Evolutionary conservation across 805 yeast species (phyloP).

Genomic region (Zygosaccharomyces rouxii): DNA sequence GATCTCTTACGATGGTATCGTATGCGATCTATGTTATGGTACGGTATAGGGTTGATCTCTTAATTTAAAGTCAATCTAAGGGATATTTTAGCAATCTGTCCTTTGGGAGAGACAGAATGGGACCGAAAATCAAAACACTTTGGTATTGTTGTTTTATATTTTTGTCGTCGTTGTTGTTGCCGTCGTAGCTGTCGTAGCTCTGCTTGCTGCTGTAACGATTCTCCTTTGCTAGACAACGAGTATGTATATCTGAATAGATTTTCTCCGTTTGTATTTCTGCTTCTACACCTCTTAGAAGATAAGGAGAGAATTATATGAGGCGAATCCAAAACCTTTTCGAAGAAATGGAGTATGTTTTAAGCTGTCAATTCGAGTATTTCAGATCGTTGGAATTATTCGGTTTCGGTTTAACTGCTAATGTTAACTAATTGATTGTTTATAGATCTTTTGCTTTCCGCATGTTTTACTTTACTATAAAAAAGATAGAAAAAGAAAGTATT

Average conservation of each 20-base stretch:
- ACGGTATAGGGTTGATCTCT: neutral
- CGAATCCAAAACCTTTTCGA: neutral
- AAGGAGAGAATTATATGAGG: no score
- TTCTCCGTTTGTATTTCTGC: no score
- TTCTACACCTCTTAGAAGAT: no score
- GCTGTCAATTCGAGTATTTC: neutral
- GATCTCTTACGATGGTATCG: conserved; percentile 1
- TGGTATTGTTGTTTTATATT: no score
- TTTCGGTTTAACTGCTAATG: neutral
- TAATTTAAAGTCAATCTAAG: neutral
- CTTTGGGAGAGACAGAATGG: neutral
- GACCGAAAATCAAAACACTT: no score
- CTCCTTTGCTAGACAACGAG: no score
- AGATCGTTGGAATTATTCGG: neutral
- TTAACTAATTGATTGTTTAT: neutral
- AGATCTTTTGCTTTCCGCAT: neutral
- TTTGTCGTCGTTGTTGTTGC: no score
- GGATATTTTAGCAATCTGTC: neutral
- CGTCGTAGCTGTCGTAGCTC: no score
- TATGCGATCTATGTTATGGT: neutral
- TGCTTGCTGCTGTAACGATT: no score
- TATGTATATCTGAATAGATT: no score
- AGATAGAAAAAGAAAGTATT: neutral
- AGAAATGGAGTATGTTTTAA: neutral
- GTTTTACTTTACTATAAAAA: neutral